Base-by-base conservation (phyloP, 2,329 filamentous ascomycete genomes). In the Aspergillus ruber region DNA sequence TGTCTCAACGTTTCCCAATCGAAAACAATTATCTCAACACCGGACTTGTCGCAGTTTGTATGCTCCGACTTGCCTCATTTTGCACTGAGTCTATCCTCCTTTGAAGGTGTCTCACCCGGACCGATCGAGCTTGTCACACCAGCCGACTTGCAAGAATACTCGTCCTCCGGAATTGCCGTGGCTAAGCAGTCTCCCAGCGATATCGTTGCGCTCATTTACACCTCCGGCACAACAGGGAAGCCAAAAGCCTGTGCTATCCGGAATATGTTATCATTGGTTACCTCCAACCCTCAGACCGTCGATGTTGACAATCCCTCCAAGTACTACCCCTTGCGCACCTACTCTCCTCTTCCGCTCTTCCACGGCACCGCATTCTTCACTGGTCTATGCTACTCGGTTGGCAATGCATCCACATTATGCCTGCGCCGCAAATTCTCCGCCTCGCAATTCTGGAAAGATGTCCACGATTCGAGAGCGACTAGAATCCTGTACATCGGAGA, bases 321-420 rank as follows among this genome's bases (percentile, higher is more conserved):
- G 50, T 75, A 75, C 56, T 70, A 66, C 23, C 67, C 69, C 1
- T 52, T 76, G 10, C 71, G 74, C 6, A 74, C 65, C 12, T 77
- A 76, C 50, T 75, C 70, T 3, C 63, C 71, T 6, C 63, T 77
- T 7, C 74, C 74, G 0, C 61, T 76, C 13, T 77, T 75, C 59
- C 74, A 77, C 55, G 74, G 72, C 42, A 76, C 74, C 0, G 73
- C 69, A 5, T 68, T 74, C 49, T 74, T 75, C 46, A 70, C 66
- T 0, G 73, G 71, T 1, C 13, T 76, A 5, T 69, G 65, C 36
- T 70, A 71, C 47, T 62, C 62, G 1, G 51, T 74, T 4, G 71
- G 72, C 3, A 70, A 61, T 9, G 58, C 59, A 5, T 66, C 66
- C 4, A 74, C 73, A 0, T 56, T 76, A 29, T 74, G 72, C 44